phyloP scores from a whole-genome alignment of 169 alveolate species.

The Cryptosporidium meleagridis region DNA sequence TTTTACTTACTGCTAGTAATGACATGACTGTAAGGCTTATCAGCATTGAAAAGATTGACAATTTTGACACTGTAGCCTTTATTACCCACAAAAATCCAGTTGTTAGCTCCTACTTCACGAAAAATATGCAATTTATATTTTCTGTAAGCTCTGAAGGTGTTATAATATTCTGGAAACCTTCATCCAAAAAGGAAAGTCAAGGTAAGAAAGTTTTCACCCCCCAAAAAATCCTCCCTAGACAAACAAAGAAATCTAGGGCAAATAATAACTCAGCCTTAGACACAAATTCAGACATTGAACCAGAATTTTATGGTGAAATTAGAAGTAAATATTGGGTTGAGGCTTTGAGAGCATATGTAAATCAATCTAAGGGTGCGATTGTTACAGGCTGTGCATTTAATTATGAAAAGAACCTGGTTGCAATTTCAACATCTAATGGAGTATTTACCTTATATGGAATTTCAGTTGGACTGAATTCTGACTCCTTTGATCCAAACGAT shows the following conservation, averaged over 20 bases:
- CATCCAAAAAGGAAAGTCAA: slow-evolving; percentile 11
- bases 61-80: slow-evolving; percentile 83
- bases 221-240: slow-evolving; percentile 32
- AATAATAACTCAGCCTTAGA: not conserved
- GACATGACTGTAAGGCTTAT: slow-evolving; percentile 88
- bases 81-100: slow-evolving; percentile 83
- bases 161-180: slow-evolving; percentile 82
- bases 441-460: slow-evolving; percentile 56
- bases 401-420: slow-evolving; percentile 27
- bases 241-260: not conserved
- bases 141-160: slow-evolving; percentile 87
- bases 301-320: not conserved
- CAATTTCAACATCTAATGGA: slow-evolving; percentile 58
- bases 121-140: slow-evolving; percentile 82
- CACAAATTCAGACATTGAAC: not conserved
- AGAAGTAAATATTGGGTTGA: slow-evolving; percentile 53
- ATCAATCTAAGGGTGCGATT: slow-evolving; percentile 49
- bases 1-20: slow-evolving; percentile 81
- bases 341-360: slow-evolving; percentile 45
- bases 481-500: not conserved
- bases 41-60: slow-evolving; percentile 79
- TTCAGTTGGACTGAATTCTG: slow-evolving; percentile 4
- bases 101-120: slow-evolving; percentile 84
- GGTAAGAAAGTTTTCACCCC: slow-evolving; percentile 17
- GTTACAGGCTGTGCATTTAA: slow-evolving; percentile 56